phyloP scores from a whole-genome alignment of 2,329 filamentous ascomycete genomes.

The Blastomyces emzantsi region DNA sequence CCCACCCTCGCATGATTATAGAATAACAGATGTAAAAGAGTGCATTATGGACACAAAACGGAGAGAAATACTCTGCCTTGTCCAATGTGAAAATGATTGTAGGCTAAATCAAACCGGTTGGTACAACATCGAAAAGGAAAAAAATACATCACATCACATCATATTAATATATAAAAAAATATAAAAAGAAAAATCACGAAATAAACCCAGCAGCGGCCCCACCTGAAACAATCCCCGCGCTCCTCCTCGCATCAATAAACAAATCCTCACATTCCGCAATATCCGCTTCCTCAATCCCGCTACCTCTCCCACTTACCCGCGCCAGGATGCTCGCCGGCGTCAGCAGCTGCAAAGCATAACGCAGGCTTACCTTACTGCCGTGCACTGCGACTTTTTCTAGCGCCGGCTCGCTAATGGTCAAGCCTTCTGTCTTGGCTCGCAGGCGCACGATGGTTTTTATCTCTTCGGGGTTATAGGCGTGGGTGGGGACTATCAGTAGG shows the following conservation, averaged over 20 bases:
- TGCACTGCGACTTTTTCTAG: conserved; percentile 80
- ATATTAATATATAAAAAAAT: conserved; percentile 3
- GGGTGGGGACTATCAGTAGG: conserved; percentile 91
- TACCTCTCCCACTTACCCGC: conserved; percentile 66
- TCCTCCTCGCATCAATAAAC: conserved; percentile 73
- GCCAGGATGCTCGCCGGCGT: conserved; percentile 86
- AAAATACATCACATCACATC: neutral
- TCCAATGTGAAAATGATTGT: neutral
- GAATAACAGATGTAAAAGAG: neutral
- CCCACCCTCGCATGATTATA: neutral
- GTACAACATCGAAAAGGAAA: neutral
- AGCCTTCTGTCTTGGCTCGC: conserved; percentile 70
- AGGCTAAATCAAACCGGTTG: conserved; percentile 1
- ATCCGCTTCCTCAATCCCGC: conserved; percentile 64
- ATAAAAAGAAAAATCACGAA: conserved; percentile 35
- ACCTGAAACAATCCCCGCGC: conserved; percentile 59
- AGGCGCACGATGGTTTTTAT: conserved; percentile 87
- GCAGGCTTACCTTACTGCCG: conserved; percentile 78
- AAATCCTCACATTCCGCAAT: conserved; percentile 74
- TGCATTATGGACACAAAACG: neutral
- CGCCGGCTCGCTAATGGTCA: conserved; percentile 70
- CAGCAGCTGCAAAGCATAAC: conserved; percentile 88
- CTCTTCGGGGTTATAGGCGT: conserved; percentile 77
- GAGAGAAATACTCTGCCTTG: neutral
- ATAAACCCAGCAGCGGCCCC: conserved; percentile 57